A percentile compares a stretch with the other conserved stretches of the same genome.
These are phyloP conservation scores for Starmerella riodocensis DNA, from an alignment of 805 yeast genomes.

Conservation along the genomic window DNA sequence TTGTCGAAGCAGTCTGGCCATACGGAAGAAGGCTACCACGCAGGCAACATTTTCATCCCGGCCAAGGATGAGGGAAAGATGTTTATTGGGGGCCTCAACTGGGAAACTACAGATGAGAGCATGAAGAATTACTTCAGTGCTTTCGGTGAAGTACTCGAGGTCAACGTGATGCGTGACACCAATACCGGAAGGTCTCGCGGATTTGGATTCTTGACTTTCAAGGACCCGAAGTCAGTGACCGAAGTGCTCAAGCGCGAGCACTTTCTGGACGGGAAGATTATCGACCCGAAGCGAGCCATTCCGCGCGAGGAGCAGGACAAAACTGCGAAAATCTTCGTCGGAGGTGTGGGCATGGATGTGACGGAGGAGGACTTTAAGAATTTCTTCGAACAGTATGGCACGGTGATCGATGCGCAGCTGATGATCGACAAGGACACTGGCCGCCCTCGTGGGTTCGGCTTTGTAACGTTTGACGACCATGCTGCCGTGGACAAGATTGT, in stretches of 20 bases:
- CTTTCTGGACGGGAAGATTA: conserved; percentile 84
- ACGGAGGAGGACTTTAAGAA: conserved; percentile 80
- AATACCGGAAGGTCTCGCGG: conserved; percentile 85
- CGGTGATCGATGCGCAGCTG: conserved; percentile 85
- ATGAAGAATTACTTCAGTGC: conserved; percentile 69
- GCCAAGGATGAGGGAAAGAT: conserved; percentile 71
- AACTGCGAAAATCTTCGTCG: conserved; percentile 92
- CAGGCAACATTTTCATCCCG: conserved; percentile 36
- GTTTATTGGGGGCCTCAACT: conserved; percentile 93
- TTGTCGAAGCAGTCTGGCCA: conserved; percentile 15
- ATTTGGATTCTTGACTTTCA: conserved; percentile 84
- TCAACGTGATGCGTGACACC: conserved; percentile 85
- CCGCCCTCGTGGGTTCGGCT: conserved; percentile 92
- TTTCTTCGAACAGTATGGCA: conserved; percentile 77
- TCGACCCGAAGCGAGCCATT: conserved; percentile 94
- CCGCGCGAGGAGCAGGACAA: conserved; percentile 95
- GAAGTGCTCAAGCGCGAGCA: conserved; percentile 78
- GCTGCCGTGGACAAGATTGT: conserved; percentile 86
- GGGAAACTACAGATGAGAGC: conserved; percentile 92
- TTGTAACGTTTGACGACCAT: conserved; percentile 87
- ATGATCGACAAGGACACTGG: conserved; percentile 98
- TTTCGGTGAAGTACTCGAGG: conserved; percentile 77
- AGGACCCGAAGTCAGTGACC: conserved; percentile 67
- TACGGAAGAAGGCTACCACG: conserved; percentile 21
- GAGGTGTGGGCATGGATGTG: conserved; percentile 90